Conservation (phyloP, 768 basidiomycete genomes). For the Pleurotus ostreatus region DNA sequence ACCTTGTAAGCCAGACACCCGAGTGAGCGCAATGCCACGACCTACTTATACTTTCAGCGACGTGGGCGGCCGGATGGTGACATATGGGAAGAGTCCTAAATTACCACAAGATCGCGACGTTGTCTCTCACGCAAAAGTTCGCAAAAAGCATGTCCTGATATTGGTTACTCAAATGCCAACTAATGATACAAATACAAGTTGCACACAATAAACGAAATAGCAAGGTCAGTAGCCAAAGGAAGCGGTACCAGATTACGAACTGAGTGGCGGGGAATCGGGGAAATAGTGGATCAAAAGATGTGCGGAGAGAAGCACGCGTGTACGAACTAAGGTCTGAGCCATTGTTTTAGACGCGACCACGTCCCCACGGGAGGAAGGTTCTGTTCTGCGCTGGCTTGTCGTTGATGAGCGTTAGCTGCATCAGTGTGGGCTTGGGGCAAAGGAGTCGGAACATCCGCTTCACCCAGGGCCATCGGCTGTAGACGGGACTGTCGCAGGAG, state of each 20-base stretch:
- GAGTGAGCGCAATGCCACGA: not conserved
- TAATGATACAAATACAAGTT: conserved; percentile 8
- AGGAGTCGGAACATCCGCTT: conserved; percentile 18
- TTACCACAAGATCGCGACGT: not conserved
- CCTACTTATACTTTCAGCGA: too few relatives aligned
- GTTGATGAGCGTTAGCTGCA: not conserved
- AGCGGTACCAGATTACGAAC: not conserved
- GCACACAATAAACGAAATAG: not conserved
- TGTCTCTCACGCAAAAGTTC: not conserved
- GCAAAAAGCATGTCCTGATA: too few relatives aligned
- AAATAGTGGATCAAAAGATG: not conserved
- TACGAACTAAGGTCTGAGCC: conserved; percentile 26
- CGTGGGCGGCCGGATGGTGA: not conserved
- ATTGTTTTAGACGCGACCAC: conserved; percentile 41
- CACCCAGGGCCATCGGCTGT: conserved; percentile 49
- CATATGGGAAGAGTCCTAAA: not conserved
- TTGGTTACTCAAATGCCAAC: not conserved
- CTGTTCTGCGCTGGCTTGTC: not conserved
- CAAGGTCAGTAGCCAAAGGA: not conserved
- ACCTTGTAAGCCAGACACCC: not conserved
- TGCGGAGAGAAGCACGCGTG: not conserved
- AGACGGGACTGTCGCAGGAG: conserved; percentile 77
- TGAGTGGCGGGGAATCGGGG: not conserved
- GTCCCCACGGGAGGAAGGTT: conserved; percentile 11
- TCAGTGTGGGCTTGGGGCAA: conserved; percentile 1